Conservation (phyloP, 129 eudicot species). For the Flaveria trinervia region DNA sequence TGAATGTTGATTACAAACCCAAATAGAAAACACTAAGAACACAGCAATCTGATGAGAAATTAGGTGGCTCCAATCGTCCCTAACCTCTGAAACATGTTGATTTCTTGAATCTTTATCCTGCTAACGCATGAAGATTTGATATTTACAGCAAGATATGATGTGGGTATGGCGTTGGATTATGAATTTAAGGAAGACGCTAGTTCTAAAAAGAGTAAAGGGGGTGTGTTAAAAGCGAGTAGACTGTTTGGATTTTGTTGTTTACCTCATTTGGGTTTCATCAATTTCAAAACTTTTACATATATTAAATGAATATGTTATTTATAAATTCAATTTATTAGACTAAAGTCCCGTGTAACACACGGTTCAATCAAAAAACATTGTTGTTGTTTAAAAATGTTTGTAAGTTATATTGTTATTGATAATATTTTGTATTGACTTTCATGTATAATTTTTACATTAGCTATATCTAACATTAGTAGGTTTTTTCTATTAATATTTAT, state of each 20-base stretch:
- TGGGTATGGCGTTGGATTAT: slow-evolving; percentile 28
- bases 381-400: no score
- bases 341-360: no score
- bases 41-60: slow-evolving; percentile 23
- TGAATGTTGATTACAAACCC: slow-evolving; percentile 23
- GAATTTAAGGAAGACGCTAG: slow-evolving; percentile 29
- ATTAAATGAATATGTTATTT: no score
- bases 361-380: no score
- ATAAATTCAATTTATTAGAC: no score
- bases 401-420: no score
- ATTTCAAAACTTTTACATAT: background rate
- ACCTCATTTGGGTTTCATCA: slow-evolving; percentile 23
- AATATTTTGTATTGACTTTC: no score
- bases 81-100: slow-evolving; percentile 43
- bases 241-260: slow-evolving; percentile 40
- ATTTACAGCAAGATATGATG: slow-evolving; percentile 9
- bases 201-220: slow-evolving; percentile 37
- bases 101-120: slow-evolving; percentile 14
- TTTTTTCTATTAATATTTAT: no score
- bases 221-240: background rate
- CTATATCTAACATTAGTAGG: no score
- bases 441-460: no score
- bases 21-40: background rate
- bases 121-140: background rate
- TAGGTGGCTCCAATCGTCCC: slow-evolving; percentile 39